Base-by-base conservation (phyloP, 257 asterid species). In the Ballota nigra region DNA sequence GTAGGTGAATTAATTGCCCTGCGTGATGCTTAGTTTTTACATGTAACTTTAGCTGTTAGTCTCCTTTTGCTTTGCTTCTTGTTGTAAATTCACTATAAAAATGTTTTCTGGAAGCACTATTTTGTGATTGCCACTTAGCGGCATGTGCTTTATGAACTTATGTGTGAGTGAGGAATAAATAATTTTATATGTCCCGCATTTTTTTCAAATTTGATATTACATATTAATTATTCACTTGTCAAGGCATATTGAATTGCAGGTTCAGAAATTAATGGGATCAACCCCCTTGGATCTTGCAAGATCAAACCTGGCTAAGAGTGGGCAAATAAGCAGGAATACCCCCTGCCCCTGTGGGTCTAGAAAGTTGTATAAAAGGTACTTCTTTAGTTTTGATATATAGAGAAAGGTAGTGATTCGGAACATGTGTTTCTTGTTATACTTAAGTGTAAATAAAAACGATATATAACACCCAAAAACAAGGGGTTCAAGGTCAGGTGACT, bases 291-390 rank as follows among this genome's bases (percentile, higher is more conserved):
- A 93, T 75, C 81, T 87, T 71, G 97, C 96, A 5, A 86, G 84
- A 69, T 82, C 91, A 23, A 93, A 84, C 84, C 69, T 93, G 88
- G 92, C 96, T 6, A 87, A 87, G 83, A 87, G 90, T 83, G 97
- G 96, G 45, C 88, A 84, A 72, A 87, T 82, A 80, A 86, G 98
- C 77, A 80, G 98, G 84, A 91, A 93, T 75, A 31, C 94, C 0
- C 89, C 90, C 24, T 93, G 97, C 61, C 98, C 96, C 56, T 93
- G 98, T 82, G 98, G 98, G 53, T 93, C 98, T 36, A 89, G 77
- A 78, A 93, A 93, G 82, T 77, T 88, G 75, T 93, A 93, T 79
- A 93, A 93, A 81, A 87, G 96, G 98, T 92, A 47, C 55, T 47
- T 47, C 3, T 16, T 55, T 55, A 55, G 6, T 53, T 53, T 53